A percentile compares a stretch with the other conserved stretches of the same genome.
Conservation (phyloP, 192 early-diverging fungal genomes). For the Chytriomyces hyalinus region DNA sequence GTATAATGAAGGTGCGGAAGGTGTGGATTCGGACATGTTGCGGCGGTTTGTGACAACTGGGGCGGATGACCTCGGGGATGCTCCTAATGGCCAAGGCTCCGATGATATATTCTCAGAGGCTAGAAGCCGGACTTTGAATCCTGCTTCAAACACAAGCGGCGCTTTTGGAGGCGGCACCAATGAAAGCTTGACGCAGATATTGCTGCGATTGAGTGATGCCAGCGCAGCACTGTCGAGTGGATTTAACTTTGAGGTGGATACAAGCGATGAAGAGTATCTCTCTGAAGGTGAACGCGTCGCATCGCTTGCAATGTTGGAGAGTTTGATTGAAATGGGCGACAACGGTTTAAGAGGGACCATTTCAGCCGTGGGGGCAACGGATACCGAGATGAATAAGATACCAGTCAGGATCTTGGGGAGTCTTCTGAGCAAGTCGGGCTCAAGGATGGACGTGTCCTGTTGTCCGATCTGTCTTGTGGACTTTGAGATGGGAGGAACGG, state of each 20-base stretch:
- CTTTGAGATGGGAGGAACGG: constrained; percentile 32
- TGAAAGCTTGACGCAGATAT: constrained; percentile 6
- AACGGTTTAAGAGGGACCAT: neutral
- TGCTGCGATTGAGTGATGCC: constrained; percentile 3
- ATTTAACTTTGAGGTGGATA: neutral
- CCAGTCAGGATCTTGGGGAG: constrained; percentile 15
- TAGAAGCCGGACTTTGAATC: neutral
- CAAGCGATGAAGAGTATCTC: neutral
- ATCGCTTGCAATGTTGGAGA: constrained; percentile 19
- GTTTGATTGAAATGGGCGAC: neutral
- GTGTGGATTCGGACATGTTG: constrained; percentile 25
- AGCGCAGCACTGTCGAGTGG: neutral
- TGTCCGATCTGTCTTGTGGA: constrained; percentile 37
- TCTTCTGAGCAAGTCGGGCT: neutral
- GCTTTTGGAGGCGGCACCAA: neutral
- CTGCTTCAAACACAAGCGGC: neutral
- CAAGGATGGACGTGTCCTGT: neutral
- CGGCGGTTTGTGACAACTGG: constrained; percentile 1
- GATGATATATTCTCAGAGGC: neutral
- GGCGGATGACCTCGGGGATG: neutral
- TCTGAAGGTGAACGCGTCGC: constrained; percentile 9
- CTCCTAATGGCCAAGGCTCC: neutral
- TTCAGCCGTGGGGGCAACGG: neutral
- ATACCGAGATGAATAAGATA: constrained; percentile 10
- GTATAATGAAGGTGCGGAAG: constrained; percentile 22